Conservation (phyloP, 2,329 filamentous ascomycete genomes). For the Aspergillus eucalypticola region DNA sequence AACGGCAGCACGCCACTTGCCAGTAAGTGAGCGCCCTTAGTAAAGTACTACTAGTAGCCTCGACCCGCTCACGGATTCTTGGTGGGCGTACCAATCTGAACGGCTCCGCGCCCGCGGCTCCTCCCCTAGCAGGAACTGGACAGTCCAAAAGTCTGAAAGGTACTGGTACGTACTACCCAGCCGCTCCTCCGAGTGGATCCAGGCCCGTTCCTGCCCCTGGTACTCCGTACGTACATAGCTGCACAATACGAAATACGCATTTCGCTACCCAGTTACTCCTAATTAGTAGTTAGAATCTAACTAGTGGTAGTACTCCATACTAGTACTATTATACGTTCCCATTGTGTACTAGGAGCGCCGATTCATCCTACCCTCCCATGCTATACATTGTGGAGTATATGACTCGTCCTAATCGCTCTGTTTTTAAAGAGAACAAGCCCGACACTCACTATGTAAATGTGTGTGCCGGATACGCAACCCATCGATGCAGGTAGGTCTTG, state of each 20-base stretch:
- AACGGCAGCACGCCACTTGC: not conserved
- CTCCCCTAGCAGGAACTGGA: too few species aligned
- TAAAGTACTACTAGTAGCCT: not conserved
- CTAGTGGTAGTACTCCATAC: not conserved
- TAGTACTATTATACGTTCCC: too few species aligned
- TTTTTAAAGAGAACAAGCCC: too few species aligned
- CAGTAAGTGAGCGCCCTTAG: not conserved
- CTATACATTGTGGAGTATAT: too few species aligned
- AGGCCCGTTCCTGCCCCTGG: not conserved
- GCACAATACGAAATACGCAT: not conserved
- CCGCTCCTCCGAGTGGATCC: not conserved
- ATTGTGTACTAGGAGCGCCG: too few species aligned
- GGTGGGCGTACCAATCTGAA: not conserved
- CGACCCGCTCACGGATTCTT: constrained; percentile 1
- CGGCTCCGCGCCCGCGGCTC: too few species aligned
- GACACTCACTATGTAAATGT: too few species aligned
- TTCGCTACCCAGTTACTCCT: not conserved
- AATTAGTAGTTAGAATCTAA: not conserved
- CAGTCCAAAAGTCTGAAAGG: not conserved
- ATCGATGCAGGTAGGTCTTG: too few species aligned
- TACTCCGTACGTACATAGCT: not conserved
- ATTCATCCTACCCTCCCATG: too few species aligned
- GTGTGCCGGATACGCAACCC: too few species aligned
- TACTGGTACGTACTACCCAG: not conserved
- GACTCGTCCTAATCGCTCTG: too few species aligned